phyloP scores from a whole-genome alignment of 2,329 filamentous ascomycete genomes.

The Aureobasidium sp. region DNA sequence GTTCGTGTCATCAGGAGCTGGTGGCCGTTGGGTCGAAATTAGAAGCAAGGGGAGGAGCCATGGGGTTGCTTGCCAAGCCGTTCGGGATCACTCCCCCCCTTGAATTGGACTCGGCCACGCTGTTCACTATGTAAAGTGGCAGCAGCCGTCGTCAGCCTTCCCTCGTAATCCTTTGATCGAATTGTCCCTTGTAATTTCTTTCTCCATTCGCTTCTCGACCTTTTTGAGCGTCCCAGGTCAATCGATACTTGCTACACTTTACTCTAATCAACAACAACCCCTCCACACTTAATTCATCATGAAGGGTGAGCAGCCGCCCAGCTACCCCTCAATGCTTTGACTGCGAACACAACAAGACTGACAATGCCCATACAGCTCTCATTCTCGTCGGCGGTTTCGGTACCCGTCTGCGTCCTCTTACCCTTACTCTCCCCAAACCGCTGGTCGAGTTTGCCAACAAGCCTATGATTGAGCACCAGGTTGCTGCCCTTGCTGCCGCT shows the following conservation, averaged over 20 bases:
- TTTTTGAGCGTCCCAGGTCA: background rate
- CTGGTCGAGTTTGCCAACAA: conserved; percentile 98
- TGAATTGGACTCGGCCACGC: background rate
- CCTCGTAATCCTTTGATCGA: background rate
- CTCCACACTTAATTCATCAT: conserved; percentile 6
- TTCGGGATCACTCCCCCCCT: background rate
- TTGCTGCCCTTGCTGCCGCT: conserved; percentile 85
- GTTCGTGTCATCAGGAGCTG: conserved; percentile 11
- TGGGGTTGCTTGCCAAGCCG: background rate
- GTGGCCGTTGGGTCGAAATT: conserved; percentile 6
- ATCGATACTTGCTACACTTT: background rate
- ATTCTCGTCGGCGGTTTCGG: conserved; percentile 99
- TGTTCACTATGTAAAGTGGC: conserved; percentile 3
- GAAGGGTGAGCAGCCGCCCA: conserved; percentile 11
- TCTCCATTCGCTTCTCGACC: background rate
- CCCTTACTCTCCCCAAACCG: conserved; percentile 92
- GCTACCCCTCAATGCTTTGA: background rate
- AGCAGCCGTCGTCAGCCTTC: conserved; percentile 10
- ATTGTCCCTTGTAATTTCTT: conserved; percentile 4
- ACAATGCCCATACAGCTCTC: conserved; percentile 57
- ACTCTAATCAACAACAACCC: conserved; percentile 6
- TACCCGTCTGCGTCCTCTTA: conserved; percentile 93
- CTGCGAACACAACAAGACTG: conserved; percentile 14
- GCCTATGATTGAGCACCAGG: conserved; percentile 98
- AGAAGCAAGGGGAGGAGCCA: conserved; percentile 8